Percentiles rank a stretch among this genome's conserved stretches.
Evolutionary conservation across 108 stramenopile genomes (phyloP).

Genomic region (Cyclotella cryptica): DNA sequence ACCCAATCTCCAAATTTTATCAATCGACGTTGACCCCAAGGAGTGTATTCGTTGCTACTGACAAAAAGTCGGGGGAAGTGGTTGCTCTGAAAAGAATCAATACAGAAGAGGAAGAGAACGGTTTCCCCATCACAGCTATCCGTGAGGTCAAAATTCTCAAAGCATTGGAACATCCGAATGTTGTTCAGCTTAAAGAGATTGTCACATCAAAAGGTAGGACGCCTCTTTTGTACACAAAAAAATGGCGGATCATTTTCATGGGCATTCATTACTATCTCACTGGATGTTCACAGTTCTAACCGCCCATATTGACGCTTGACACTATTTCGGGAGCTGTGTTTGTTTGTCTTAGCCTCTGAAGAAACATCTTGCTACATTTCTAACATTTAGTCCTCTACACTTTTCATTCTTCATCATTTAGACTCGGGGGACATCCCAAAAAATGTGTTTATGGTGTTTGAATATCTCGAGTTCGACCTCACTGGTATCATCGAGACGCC

Average conservation of each 20-base stretch:
- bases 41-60: conserved; percentile 85
- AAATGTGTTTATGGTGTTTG: conserved; percentile 96
- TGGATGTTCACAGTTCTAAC: conserved; percentile 82
- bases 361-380: conserved; percentile 43
- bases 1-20: neutral
- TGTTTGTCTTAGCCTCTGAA: conserved; percentile 26
- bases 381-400: conserved; percentile 10
- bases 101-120: conserved; percentile 90
- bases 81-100: conserved; percentile 94
- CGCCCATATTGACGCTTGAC: conserved; percentile 73
- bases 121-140: conserved; percentile 93
- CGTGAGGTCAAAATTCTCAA: conserved; percentile 96
- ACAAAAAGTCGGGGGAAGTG: conserved; percentile 76
- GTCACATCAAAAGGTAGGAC: conserved; percentile 91
- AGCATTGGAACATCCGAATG: conserved; percentile 84
- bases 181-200: conserved; percentile 91
- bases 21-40: conserved; percentile 32
- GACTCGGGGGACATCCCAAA: conserved; percentile 80
- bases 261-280: conserved; percentile 58
- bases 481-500: conserved; percentile 84
- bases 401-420: conserved; percentile 39
- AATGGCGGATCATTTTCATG: conserved; percentile 81
- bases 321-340: conserved; percentile 66
- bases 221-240: neutral
- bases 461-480: conserved; percentile 93